Base-by-base conservation (phyloP, 441 rosid genomes). In the Erodium texanum region DNA sequence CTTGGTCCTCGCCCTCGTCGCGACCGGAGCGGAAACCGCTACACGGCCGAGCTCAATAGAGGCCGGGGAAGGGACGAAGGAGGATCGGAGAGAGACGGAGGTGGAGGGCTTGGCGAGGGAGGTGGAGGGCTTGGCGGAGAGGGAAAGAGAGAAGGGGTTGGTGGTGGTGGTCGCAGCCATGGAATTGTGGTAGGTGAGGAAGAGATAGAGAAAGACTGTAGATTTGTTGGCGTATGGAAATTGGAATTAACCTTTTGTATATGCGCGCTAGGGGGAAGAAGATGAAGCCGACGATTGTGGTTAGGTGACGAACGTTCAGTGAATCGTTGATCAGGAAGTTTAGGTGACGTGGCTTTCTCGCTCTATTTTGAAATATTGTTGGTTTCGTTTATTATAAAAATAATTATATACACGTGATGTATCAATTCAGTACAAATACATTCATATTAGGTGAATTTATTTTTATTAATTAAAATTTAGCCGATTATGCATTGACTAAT, bases 141-240 rank as follows among this genome's bases (percentile, higher is more conserved):
- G 73, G 11, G 87, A 75, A 18, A 81, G 78, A 8, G 85, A 77
- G 77, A 84, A 52, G 38, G 93, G 64, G 62, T 75, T 77, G 3
- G 93, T 74, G 16, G 81, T n/a, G 71, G 83, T 38, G 43, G 43
- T n/a, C n/a, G n/a, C 66, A 50, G 96, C 92, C 97, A 91, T 88
- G 74, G 73, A 67, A 19, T 3, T 48, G 56, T 3, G 63, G 23
- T 24, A 6, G 61, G 73, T 62, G 23, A 18, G 66, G 23, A 38
- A 7, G 24, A 50, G 48, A 16, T 64, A 43, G 36, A 45, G 54
- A 34, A 10, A 34, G 41, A 34, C 9, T 7, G 41, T 8, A 34
- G 6, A 34, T 34, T 34, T 34, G 41, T 34, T 34, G 41, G 10
- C 7, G 41, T 38, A 9, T 38, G 14, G 43, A 9, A 38, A 38